Conservation (phyloP, 139 green algal genomes). For the Desmodesmus armatus region DNA sequence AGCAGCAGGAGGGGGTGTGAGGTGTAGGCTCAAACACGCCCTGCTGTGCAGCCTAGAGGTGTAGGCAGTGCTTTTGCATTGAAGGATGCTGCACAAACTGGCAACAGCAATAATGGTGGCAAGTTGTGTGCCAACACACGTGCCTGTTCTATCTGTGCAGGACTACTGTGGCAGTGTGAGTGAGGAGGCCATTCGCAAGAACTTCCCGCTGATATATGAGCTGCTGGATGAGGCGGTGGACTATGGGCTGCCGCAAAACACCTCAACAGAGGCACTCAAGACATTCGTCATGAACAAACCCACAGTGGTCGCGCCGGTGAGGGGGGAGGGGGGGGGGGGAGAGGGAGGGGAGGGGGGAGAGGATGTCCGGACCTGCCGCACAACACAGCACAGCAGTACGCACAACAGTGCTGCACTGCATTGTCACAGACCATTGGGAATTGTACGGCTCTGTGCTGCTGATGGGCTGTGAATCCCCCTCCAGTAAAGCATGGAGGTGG, state of each 20-base stretch:
- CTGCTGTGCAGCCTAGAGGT: no score
- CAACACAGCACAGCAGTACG: no score
- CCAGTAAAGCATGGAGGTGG: no score
- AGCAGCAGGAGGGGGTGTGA: background rate
- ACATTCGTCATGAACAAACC: slow-evolving; percentile 96
- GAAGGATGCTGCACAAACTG: background rate
- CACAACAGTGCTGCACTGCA: no score
- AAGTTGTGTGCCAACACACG: background rate
- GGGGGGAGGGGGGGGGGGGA: background rate
- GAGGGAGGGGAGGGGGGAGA: background rate
- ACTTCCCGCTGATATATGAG: slow-evolving; percentile 98
- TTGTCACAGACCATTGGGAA: background rate
- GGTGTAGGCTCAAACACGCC: no score
- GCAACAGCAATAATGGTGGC: background rate
- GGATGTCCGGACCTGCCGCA: no score
- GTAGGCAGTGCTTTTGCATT: no score
- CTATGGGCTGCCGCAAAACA: slow-evolving; percentile 91
- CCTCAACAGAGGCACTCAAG: slow-evolving; percentile 92
- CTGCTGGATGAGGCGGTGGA: slow-evolving; percentile 96
- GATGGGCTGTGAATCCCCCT: no score
- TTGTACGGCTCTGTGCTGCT: no score
- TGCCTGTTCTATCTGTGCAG: slow-evolving; percentile 23
- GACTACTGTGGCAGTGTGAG: slow-evolving; percentile 93
- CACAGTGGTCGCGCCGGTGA: slow-evolving; percentile 65
- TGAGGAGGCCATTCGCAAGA: slow-evolving; percentile 95